Conservation (phyloP, 192 early-diverging fungal genomes). For the Backusella luteola region DNA sequence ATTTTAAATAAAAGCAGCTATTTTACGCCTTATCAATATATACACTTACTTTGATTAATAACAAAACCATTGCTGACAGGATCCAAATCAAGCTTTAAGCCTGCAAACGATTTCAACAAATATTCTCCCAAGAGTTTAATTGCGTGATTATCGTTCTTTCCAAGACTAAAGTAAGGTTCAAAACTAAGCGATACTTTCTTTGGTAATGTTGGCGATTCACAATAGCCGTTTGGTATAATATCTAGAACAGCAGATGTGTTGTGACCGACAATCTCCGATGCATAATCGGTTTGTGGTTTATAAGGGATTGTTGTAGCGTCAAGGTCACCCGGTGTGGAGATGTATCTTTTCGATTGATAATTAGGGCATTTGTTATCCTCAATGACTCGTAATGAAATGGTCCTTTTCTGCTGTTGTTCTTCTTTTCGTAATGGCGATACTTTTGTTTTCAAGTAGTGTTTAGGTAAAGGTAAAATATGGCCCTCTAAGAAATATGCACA, state of each 20-base stretch:
- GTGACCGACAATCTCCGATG: slow-evolving; percentile 45
- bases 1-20: background rate
- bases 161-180: background rate
- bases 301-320: slow-evolving; percentile 40
- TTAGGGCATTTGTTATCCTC: background rate
- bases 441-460: slow-evolving; percentile 12
- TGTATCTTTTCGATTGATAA: background rate
- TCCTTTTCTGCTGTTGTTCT: background rate
- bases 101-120: slow-evolving; percentile 30
- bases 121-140: slow-evolving; percentile 34
- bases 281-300: slow-evolving; percentile 50
- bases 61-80: slow-evolving; percentile 23
- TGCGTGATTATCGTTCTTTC: slow-evolving; percentile 6
- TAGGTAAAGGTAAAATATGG: slow-evolving; percentile 51
- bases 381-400: background rate
- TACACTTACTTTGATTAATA: slow-evolving; percentile 41
- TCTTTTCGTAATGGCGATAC: background rate
- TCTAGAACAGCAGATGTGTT: slow-evolving; percentile 13
- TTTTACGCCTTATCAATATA: background rate
- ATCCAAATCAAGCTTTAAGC: slow-evolving; percentile 32
- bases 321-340: slow-evolving; percentile 5
- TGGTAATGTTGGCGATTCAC: slow-evolving; percentile 35
- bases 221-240: slow-evolving; percentile 41
- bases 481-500: slow-evolving; percentile 39
- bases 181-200: background rate